Conservation (phyloP, 208 protist genomes). For the Trypanosoma congolense region DNA sequence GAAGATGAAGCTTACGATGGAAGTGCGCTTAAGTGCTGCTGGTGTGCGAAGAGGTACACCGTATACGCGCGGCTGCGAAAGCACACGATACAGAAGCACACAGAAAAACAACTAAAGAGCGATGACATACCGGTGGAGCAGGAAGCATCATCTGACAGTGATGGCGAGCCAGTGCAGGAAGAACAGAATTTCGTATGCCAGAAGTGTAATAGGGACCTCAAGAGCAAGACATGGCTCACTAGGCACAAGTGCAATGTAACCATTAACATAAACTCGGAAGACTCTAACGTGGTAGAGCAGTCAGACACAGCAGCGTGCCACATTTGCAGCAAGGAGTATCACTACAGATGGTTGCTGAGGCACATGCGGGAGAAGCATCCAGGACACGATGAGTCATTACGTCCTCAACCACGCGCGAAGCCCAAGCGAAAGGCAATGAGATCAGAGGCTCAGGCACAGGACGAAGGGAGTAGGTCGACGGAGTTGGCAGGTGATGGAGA, state of each 20-base stretch:
- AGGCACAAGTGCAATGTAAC: slow-evolving; percentile 1
- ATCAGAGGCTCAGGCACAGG: slow-evolving; percentile 1
- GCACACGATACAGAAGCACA: too few relatives aligned
- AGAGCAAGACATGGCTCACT: slow-evolving; percentile 1
- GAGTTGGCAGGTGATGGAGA: background rate
- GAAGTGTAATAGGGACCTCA: slow-evolving; percentile 1
- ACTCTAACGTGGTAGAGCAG: background rate
- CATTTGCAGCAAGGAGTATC: background rate
- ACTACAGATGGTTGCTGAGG: slow-evolving; percentile 2
- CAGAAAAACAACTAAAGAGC: background rate
- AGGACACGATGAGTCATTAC: slow-evolving; percentile 5
- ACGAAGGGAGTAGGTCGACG: background rate
- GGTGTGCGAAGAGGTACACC: slow-evolving; percentile 4
- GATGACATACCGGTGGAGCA: background rate
- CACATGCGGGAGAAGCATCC: background rate
- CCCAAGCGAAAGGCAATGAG: background rate
- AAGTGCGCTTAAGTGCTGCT: background rate
- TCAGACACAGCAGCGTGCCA: background rate
- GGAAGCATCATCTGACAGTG: slow-evolving; percentile 1
- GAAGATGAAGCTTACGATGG: background rate
- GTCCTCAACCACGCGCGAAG: background rate
- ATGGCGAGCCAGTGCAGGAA: background rate
- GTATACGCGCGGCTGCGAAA: slow-evolving; percentile 3
- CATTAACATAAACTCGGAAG: background rate
- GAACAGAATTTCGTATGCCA: background rate